These are phyloP conservation scores for Umbelopsis sp. DNA, from an alignment of 371 early-diverging fungal species.

Conservation along the genomic window DNA sequence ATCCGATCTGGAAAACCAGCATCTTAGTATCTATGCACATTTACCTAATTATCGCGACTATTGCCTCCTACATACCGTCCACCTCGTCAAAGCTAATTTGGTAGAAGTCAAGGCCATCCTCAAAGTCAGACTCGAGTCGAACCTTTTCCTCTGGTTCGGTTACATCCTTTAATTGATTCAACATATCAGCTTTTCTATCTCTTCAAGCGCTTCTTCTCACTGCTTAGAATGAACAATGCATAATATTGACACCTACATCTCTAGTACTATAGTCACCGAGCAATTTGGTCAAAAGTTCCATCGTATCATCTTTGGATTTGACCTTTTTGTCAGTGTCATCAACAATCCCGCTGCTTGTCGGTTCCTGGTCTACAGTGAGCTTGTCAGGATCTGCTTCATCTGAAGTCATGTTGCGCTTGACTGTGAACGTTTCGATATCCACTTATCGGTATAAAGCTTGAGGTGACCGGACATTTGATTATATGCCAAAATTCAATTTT, in stretches of 20 bases:
- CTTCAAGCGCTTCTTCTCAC: too few species aligned
- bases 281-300: conserved; percentile 5
- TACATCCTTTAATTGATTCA: neutral
- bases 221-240: neutral
- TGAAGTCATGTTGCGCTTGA: neutral
- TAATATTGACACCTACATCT: neutral
- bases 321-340: neutral
- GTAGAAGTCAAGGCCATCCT: conserved; percentile 44
- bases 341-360: neutral
- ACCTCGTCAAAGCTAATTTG: conserved; percentile 57
- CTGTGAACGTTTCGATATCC: neutral
- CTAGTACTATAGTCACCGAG: conserved; percentile 11
- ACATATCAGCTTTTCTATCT: neutral
- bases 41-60: neutral
- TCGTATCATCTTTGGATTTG: neutral
- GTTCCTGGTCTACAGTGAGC: neutral
- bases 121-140: conserved; percentile 21
- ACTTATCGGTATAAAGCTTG: too few species aligned
- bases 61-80: conserved; percentile 41
- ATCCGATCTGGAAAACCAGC: conserved; percentile 47
- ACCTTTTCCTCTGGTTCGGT: neutral
- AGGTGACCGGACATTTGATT: neutral
- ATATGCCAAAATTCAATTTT: neutral
- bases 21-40: neutral
- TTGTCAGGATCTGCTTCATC: conserved; percentile 1